Percentiles rank a stretch among this genome's conserved stretches.
phyloP scores from a whole-genome alignment of 768 basidiomycete species.

The Suillus ampliporus region DNA sequence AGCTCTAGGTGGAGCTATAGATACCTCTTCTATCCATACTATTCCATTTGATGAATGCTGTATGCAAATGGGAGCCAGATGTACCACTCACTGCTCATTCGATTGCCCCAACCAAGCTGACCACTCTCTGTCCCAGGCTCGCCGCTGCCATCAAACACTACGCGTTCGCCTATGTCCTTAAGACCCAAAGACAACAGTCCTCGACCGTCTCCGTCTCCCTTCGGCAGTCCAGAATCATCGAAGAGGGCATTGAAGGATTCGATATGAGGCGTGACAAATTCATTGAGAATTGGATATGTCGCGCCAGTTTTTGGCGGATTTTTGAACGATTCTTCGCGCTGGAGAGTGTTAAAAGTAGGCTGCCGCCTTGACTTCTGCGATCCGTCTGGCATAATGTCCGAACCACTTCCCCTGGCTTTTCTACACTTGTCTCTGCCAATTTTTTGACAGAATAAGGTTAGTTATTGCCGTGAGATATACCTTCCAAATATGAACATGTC shows the following conservation, averaged over 20 bases:
- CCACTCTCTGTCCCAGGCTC: conserved; percentile 57
- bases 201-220: conserved; percentile 74
- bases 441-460: conserved; percentile 15
- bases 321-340: conserved; percentile 78
- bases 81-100: conserved; percentile 73
- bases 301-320: conserved; percentile 73
- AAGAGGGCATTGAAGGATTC: conserved; percentile 97
- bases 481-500: conserved; percentile 29
- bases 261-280: conserved; percentile 92
- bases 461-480: conserved; percentile 27
- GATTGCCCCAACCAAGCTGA: conserved; percentile 74
- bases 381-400: conserved; percentile 54
- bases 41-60: conserved; percentile 18
- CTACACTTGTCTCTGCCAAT: conserved; percentile 9
- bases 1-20: conserved; percentile 85
- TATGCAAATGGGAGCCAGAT: conserved; percentile 15
- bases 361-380: conserved; percentile 44
- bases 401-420: conserved; percentile 6
- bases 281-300: conserved; percentile 82
- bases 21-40: conserved; percentile 93
- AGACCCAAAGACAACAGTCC: conserved; percentile 82
- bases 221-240: conserved; percentile 84
- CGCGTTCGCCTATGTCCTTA: conserved; percentile 86
- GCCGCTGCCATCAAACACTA: conserved; percentile 86
- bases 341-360: conserved; percentile 81